Evolutionary conservation across 176 grass and related monocot genomes (phyloP).

Genomic region (Chrysopogon serrulatus): DNA sequence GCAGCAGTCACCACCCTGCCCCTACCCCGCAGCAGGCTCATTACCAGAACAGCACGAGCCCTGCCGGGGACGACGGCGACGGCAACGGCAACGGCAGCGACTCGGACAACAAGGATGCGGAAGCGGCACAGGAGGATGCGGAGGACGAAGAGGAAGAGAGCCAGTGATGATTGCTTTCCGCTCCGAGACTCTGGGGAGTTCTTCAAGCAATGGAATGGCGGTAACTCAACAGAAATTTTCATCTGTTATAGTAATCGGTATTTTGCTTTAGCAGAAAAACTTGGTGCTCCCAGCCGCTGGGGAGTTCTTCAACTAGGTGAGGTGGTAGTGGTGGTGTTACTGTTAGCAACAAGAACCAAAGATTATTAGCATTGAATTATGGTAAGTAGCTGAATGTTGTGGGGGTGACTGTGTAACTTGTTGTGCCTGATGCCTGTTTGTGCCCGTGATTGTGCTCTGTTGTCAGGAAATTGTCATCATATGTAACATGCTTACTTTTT

Average conservation of each 20-base stretch:
- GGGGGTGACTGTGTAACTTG: slow-evolving; percentile 22
- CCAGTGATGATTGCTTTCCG: slow-evolving; percentile 9
- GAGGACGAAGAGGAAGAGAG: slow-evolving; percentile 47
- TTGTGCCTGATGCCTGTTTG: background rate
- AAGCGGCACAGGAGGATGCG: slow-evolving; percentile 18
- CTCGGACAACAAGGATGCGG: slow-evolving; percentile 27
- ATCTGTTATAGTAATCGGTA: background rate
- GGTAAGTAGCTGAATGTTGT: background rate
- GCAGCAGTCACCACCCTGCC: background rate
- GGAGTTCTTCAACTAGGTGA: background rate
- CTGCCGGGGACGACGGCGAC: slow-evolving; percentile 10
- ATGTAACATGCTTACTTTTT: background rate
- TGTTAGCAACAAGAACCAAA: background rate
- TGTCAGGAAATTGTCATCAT: background rate
- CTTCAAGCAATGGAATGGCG: background rate
- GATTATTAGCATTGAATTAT: background rate
- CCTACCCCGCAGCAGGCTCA: background rate
- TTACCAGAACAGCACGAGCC: slow-evolving; percentile 9
- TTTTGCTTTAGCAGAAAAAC: background rate
- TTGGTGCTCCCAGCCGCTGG: background rate
- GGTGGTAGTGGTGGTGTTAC: background rate
- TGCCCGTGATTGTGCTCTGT: background rate
- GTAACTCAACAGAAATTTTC: background rate
- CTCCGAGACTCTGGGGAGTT: too few relatives aligned
- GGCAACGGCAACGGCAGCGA: slow-evolving; percentile 7